Evolutionary conservation across 1,284 basidiomycete species (phyloP), one percentile per base, ranked within the genome.

Genomic region (Malassezia furfur): DNA sequence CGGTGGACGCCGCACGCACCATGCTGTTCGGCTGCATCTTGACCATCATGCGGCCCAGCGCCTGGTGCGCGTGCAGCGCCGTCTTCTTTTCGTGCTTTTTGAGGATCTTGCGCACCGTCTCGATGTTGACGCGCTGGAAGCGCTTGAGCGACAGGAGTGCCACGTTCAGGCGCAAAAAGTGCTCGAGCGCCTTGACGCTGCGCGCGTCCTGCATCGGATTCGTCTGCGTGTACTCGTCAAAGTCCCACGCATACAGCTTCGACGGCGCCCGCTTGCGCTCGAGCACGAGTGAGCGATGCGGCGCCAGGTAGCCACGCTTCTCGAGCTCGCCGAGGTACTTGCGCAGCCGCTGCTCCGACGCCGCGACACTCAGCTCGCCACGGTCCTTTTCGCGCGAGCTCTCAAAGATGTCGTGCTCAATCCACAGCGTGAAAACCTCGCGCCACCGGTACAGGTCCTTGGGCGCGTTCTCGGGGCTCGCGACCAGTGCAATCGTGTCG

Each of bases 31-130:
- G 43, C 11, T 36, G 30, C 45, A 34, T 47, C 9, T 30, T 11
- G 15, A 40, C 28, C 22, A 39, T 39, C 36, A 40, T 40, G n/a
- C 34, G 32, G 3, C 37, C 39, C 48, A 49, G n/a, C 17, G 49
- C 37, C 15, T 46, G 21, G 17, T 43, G 25, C 4, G 44, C 47
- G 17, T 52, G 52, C 8, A 81, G 63, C 0, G 72, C 70, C 0
- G 87, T 89, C 5, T 88, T 83, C 75, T 94, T 96, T 28, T 87
- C 82, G 72, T 94, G 91, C 74, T 96, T 96, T 79, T 96, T 94
- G 59, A 94, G 81, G 35, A 78, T 77, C 67, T 78, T 78, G n/a
- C 77, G 60, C 17, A 76, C 76, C 0, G 91, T 91, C 74, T 94
- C 89, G 7, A 86, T 81, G 64, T 90, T 96, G 8, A 88, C 88